Base-by-base conservation (phyloP, 1,284 basidiomycete genomes). In the Pisolithus thermaeus region DNA sequence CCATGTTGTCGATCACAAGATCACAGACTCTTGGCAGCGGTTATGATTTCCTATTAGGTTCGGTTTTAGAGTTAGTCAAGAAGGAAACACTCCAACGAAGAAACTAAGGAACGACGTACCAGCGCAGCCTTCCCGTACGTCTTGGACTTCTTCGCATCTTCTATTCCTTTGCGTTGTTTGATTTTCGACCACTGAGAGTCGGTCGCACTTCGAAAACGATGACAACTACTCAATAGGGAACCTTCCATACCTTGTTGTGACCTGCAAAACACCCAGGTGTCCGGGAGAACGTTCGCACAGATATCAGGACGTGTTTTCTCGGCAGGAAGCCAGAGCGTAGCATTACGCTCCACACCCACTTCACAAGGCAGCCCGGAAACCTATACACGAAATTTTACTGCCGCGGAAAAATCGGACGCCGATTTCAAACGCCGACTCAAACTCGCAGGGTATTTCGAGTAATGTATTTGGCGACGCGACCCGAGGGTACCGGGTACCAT, bases 121-220 rank as follows among this genome's bases (percentile, higher is more conserved):
- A 76, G 74, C 53, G 73, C 78, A 5, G 82, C 75, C 58, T 75
- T 81, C 39, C 78, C 75, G 51, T 82, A 88, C 11, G 84, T 53
- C 32, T 73, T 71, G 44, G 84, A 80, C 63, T 81, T 84, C 61
- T 81, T 78, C 3, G 75, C 73, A 63, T 93, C 90, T 49, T 78
- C 84, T 2, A 75, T 73, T 11, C 87, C 90, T 61, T 93, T 93
- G 61, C 78, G 80, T 55, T 89, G 80, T 65, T 90, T 85, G 65
- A 93, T 92, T 75, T 93, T 93, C 3, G 89, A 90, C 90, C 90
- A 93, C 84, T 89, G 52, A 16, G 51, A 18, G 46, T 25, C 32
- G 4, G 50, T 61, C 52, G 14, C n/a, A 3, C 5, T 58, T 48
- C 30, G 16, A 23, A 37, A n/a, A 2, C 32, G 28, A 48, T 22